Conservation (phyloP, 306 rosid genomes). For the Purshia tridentata region DNA sequence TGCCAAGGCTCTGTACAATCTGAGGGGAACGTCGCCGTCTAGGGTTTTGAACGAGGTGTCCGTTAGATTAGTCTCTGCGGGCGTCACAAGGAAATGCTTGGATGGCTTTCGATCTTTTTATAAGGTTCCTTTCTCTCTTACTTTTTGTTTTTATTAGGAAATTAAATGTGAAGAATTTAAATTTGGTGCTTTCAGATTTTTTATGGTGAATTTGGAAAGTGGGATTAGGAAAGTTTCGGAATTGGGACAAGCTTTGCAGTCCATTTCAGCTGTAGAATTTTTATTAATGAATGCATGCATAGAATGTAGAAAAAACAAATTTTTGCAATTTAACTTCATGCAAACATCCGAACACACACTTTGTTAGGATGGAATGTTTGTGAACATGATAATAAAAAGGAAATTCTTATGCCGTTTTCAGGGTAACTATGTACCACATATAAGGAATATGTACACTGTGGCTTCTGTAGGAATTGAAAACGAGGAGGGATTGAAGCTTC, state of each 20-base stretch:
- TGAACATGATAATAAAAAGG: neutral
- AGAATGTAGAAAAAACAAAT: neutral
- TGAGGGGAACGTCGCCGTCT: neutral
- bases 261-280: neutral
- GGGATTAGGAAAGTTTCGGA: neutral
- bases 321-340: neutral
- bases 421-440: constrained; percentile 38
- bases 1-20: constrained; percentile 19
- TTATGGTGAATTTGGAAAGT: neutral
- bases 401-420: constrained; percentile 25
- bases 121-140: constrained; percentile 11
- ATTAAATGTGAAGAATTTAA: neutral
- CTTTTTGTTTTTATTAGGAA: neutral
- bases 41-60: constrained; percentile 1
- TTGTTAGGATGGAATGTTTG: neutral
- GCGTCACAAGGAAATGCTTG: constrained; percentile 17
- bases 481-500: constrained; percentile 62
- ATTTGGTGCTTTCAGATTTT: neutral
- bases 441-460: constrained; percentile 46
- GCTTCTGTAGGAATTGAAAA: constrained; percentile 37
- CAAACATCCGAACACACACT: neutral
- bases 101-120: constrained; percentile 5
- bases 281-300: neutral
- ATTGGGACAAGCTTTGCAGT: neutral
- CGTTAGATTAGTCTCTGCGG: constrained; percentile 5